phyloP scores from a whole-genome alignment of 208 protist genomes.

The Acanthamoeba royreba region DNA sequence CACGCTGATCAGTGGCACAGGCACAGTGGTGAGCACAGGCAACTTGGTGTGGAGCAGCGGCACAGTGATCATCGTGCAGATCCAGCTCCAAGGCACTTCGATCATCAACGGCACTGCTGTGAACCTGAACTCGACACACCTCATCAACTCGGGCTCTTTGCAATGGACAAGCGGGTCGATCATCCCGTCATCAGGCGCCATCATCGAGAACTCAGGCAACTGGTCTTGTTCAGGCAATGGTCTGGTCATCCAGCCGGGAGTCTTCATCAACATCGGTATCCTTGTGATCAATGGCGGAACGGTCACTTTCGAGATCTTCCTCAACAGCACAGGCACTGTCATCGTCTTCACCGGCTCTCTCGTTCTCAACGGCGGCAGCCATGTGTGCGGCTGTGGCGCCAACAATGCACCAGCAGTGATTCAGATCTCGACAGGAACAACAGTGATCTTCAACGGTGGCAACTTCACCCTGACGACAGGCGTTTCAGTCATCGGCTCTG shows the following conservation, averaged over 20 bases:
- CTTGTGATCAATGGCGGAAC: too few relatives aligned
- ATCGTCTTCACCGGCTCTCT: background rate
- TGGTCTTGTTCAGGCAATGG: background rate
- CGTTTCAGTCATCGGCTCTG: background rate
- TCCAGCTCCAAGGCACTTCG: background rate
- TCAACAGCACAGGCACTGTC: background rate
- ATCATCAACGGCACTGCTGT: background rate
- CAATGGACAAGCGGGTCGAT: background rate
- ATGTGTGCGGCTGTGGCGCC: too few relatives aligned
- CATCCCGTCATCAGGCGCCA: background rate
- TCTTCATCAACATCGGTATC: too few relatives aligned
- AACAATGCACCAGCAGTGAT: background rate
- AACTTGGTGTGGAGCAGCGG: background rate
- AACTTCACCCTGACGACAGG: background rate
- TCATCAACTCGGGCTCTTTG: conserved; percentile 8
- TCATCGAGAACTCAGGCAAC: background rate
- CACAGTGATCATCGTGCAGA: background rate
- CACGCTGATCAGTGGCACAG: background rate
- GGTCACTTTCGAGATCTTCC: background rate
- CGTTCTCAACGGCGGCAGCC: background rate
- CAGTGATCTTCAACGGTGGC: background rate
- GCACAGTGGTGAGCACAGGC: background rate
- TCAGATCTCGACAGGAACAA: background rate
- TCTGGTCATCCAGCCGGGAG: background rate
- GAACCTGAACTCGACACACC: background rate